Evolutionary conservation across 2,329 filamentous ascomycete species (phyloP).

Genomic region (Fusarium marasasianum): DNA sequence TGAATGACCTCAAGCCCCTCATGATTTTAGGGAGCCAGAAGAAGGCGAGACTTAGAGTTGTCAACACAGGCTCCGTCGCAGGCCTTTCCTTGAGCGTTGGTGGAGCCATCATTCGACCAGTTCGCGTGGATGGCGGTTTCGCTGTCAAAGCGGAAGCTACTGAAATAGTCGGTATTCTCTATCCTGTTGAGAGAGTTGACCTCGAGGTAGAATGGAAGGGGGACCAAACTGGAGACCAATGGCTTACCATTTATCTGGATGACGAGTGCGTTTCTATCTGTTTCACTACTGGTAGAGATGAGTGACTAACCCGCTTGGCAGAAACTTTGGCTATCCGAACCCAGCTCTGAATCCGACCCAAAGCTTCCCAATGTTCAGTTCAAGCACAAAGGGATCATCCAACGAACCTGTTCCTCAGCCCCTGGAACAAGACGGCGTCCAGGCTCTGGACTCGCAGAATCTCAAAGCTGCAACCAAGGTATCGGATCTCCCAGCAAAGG

Average conservation of each 20-base stretch:
- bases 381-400: rapidly evolving
- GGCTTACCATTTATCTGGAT: background rate
- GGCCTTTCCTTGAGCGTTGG: background rate
- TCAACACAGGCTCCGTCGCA: background rate
- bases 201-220: background rate
- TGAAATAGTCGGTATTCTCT: background rate
- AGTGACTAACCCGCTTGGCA: background rate
- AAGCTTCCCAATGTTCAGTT: background rate
- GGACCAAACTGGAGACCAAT: rapidly evolving
- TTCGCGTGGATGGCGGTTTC: background rate
- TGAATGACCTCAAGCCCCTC: background rate
- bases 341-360: background rate
- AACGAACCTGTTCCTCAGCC: rapidly evolving
- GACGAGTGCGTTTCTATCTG: background rate
- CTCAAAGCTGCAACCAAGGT: background rate
- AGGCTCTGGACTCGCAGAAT: background rate
- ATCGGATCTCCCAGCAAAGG: background rate
- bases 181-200: slow-evolving; percentile 5
- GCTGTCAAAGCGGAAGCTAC: background rate
- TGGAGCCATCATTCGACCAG: background rate
- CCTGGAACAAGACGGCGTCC: rapidly evolving
- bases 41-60: background rate
- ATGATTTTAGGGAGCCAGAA: rapidly evolving
- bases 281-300: no score
- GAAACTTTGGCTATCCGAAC: slow-evolving; percentile 5